A percentile compares a stretch with the other conserved stretches of the same genome.
phyloP scores from a whole-genome alignment of 305 asterid species.

The Fraxinus greggii region DNA sequence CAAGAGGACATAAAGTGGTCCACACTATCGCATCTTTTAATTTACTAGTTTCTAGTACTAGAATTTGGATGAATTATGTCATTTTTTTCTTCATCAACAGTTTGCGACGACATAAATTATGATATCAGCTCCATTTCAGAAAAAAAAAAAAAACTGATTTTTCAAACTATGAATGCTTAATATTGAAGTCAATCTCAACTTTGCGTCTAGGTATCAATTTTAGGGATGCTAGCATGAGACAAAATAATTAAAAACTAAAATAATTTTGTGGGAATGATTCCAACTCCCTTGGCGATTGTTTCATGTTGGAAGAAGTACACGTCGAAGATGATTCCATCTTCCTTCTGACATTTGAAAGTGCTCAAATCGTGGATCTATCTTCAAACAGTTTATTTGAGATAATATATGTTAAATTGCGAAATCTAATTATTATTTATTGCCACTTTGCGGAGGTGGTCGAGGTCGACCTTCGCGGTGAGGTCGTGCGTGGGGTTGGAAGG shows the following conservation, averaged over 20 bases:
- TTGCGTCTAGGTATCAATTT: not conserved
- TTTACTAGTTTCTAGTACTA: not conserved
- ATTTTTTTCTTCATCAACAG: not conserved
- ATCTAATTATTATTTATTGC: not conserved
- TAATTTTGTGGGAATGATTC: conserved; percentile 2
- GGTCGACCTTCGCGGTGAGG: too few relatives aligned
- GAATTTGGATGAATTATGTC: not conserved
- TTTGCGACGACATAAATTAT: not conserved
- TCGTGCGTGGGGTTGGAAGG: too few relatives aligned
- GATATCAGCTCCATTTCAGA: not conserved
- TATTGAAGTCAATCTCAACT: not conserved
- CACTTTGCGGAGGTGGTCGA: too few relatives aligned
- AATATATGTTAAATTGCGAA: conserved; percentile 23
- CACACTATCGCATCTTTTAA: not conserved
- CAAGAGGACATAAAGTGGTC: not conserved
- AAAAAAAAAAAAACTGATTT: too few relatives aligned
- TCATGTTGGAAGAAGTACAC: conserved; percentile 10
- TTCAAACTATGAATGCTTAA: not conserved
- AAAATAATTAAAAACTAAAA: too few relatives aligned
- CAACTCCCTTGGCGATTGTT: conserved; percentile 22
- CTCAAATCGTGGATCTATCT: conserved; percentile 31
- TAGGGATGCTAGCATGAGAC: not conserved
- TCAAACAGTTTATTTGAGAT: conserved; percentile 30
- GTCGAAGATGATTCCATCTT: conserved; percentile 28
- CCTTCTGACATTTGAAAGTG: conserved; percentile 30